Evolutionary conservation across 192 early-diverging fungal genomes (phyloP), one percentile per base, ranked within the genome.

Genomic region (Umbelopsis isabellina): DNA sequence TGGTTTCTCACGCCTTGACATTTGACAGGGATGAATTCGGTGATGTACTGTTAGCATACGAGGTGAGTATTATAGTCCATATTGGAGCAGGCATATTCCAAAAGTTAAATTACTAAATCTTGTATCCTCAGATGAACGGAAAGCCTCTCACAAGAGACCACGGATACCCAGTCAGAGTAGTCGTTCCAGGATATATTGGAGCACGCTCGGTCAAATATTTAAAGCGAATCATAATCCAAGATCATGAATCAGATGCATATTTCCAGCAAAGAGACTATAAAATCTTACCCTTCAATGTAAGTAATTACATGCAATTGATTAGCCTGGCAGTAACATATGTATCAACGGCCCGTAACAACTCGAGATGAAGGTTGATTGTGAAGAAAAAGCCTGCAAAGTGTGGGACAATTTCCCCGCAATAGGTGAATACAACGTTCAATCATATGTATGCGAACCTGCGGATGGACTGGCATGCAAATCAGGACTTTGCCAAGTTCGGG

Each of bases 181-280:
- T 98, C 21, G 92, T 96, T 1, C 94, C 94, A 41, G 96, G 96
- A 2, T 87, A 92, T 69, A 95, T 98, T 66, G 96, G 94, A 8
- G 96, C 93, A 13, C 86, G 96, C 5, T 91, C 87, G 68, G 96
- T 98, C 74, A 98, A 98, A 72, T 98, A 91, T 89, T 79, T 96
- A 35, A 85, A 84, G 58, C 80, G 80, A 37, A 85, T 96, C 49
- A 84, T 83, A 20, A 83, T 95, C 21, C 85, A 89, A 67, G 83
- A 86, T 49, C 64, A 83, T 33, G 93, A 94, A 77, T 91, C 91
- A 1, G 68, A 46, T 37, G 83, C 84, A 51, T 92, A 85, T 75
- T 95, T 89, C 72, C 94, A 96, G 68, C 84, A 86, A 51, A 76
- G 72, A 66, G 92, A 95, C 81, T 95, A 95, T 79, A 91, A 93